These are phyloP conservation scores for Prunus davidiana DNA, from an alignment of 306 rosid genomes.

Conservation along the genomic window DNA sequence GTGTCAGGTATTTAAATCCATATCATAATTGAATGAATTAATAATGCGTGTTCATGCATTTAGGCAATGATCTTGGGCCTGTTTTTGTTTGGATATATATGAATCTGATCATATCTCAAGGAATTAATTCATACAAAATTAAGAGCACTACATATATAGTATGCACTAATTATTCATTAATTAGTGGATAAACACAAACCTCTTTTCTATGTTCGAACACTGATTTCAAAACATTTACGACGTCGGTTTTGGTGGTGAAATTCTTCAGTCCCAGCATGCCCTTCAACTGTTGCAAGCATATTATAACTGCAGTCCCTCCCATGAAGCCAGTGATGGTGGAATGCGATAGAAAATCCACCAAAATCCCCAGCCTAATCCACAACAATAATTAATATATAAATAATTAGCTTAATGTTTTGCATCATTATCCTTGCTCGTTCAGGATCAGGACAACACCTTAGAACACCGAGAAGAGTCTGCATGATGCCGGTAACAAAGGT, in stretches of 20 bases:
- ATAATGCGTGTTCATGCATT: not conserved
- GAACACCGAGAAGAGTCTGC: conserved; percentile 55
- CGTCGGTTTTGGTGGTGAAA: conserved; percentile 60
- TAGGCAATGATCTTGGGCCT: not conserved
- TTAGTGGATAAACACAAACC: conserved; percentile 31
- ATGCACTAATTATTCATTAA: not conserved
- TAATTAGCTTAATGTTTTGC: not conserved
- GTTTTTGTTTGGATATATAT: too few species aligned
- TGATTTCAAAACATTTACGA: conserved; percentile 35
- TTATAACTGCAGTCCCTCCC: conserved; percentile 78
- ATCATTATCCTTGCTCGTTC: too few species aligned
- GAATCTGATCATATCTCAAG: too few species aligned
- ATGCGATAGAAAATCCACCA: conserved; percentile 92
- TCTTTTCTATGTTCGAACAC: conserved; percentile 37
- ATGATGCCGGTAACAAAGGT: conserved; percentile 63
- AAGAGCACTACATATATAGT: not conserved
- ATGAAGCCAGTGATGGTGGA: conserved; percentile 85
- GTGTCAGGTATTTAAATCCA: not conserved
- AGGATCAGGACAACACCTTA: conserved; percentile 44
- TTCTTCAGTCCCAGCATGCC: conserved; percentile 61
- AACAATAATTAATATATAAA: not conserved
- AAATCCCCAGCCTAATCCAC: conserved; percentile 61
- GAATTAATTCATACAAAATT: not conserved
- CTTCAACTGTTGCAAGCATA: conserved; percentile 66
- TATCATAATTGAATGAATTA: too few species aligned